Percentiles rank a stretch among this genome's conserved stretches.
Conservation (phyloP, 345 rosid genomes). For the Euclidium syriacum region DNA sequence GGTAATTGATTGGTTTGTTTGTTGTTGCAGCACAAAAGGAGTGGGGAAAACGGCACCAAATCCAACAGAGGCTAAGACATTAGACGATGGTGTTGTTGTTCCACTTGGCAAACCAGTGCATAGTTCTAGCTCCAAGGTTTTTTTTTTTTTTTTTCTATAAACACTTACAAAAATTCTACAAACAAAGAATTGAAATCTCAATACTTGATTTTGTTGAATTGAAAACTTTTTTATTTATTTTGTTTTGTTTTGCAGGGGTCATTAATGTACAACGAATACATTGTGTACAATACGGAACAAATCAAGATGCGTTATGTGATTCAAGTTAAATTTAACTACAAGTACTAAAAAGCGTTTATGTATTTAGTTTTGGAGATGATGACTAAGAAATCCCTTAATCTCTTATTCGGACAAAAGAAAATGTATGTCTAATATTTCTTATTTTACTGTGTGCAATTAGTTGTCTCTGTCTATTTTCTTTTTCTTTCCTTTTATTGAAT, state of each 20-base stretch:
- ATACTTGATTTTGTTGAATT: not conserved
- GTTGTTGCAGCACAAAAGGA: slow-evolving; percentile 72
- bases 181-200: not conserved
- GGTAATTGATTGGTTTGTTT: slow-evolving; percentile 7
- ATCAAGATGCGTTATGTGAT: slow-evolving; percentile 73
- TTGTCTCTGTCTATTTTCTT: no score
- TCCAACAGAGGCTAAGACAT: slow-evolving; percentile 47
- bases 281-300: slow-evolving; percentile 79
- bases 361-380: no score
- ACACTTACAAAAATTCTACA: not conserved
- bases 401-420: no score
- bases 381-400: no score
- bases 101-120: slow-evolving; percentile 74
- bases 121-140: slow-evolving; percentile 31
- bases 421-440: no score
- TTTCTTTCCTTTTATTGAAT: no score
- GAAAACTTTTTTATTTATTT: not conserved
- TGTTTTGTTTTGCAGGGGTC: slow-evolving; percentile 45
- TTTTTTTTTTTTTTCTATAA: not conserved
- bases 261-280: slow-evolving; percentile 71
- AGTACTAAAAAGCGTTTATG: no score
- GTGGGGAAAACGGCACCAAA: slow-evolving; percentile 73
- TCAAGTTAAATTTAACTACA: slow-evolving; percentile 66
- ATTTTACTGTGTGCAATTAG: no score
- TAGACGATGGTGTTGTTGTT: slow-evolving; percentile 60